These are phyloP conservation scores for Pelargonium fulgidum DNA, from an alignment of 441 rosid genomes.

Conservation along the genomic window DNA sequence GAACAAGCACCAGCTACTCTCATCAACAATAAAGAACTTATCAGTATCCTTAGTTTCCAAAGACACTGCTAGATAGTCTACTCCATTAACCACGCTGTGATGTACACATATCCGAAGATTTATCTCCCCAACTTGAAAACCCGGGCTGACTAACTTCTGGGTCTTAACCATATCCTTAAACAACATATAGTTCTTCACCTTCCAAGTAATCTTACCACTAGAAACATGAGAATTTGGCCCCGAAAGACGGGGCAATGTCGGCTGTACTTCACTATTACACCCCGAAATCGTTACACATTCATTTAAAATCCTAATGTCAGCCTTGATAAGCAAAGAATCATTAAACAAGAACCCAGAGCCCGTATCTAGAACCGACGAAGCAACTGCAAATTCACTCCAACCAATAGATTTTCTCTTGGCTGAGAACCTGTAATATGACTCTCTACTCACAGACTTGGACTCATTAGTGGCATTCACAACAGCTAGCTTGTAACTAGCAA, in stretches of 20 bases:
- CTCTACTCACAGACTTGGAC: conserved; percentile 81
- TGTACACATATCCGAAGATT: conserved; percentile 83
- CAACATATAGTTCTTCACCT: conserved; percentile 85
- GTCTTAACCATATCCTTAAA: conserved; percentile 95
- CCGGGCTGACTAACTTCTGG: conserved; percentile 95
- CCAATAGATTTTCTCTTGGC: conserved; percentile 94
- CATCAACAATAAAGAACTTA: conserved; percentile 41
- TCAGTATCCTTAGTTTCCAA: conserved; percentile 92
- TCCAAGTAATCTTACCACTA: conserved; percentile 96
- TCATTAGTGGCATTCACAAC: conserved; percentile 70
- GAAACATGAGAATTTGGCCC: conserved; percentile 73
- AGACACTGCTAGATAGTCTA: conserved; percentile 79
- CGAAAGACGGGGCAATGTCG: conserved; percentile 37
- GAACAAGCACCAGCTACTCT: conserved; percentile 97
- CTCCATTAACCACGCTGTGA: conserved; percentile 74
- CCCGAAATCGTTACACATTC: conserved; percentile 75
- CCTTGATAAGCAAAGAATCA: conserved; percentile 71
- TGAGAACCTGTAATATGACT: conserved; percentile 94
- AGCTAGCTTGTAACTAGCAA: conserved; percentile 90
- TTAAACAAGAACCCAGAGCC: conserved; percentile 66
- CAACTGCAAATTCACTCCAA: conserved; percentile 94
- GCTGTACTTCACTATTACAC: conserved; percentile 56
- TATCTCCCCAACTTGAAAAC: conserved; percentile 95
- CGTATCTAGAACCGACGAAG: conserved; percentile 68
- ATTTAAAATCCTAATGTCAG: conserved; percentile 76